Evolutionary conservation across 345 rosid species (phyloP), one percentile per base, ranked within the genome.

Genomic region (Kernera saxatilis): DNA sequence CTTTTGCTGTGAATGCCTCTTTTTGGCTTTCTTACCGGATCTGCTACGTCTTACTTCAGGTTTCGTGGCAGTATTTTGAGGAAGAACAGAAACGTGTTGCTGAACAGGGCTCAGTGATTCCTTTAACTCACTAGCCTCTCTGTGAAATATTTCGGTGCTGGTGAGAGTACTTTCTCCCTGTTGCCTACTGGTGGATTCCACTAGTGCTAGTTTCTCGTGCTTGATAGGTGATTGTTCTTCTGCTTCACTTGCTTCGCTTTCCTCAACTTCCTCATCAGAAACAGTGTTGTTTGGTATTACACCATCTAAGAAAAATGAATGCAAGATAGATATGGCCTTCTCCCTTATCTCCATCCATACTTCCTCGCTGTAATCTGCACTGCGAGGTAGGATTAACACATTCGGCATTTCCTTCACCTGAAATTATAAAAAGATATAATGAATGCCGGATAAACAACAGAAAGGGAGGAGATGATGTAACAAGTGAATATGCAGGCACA

Each of bases 351-450:
- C 98, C 87, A 92, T 80, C 99, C 99, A 95, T 35, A 88, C 98
- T 84, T 95, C 99, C 87, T 95, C 99, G 77, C 98, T 95, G 72
- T 92, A 95, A 87, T 95, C 99, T 29, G 98, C 99, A 86, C 99
- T 90, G 39, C 87, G 96, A 21, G 99, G 98, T 77, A 90, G 94
- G 76, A 95, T 80, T 81, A 95, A 80, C 66, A 95, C 99, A 83
- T 90, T 95, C 51, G 99, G 98, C 99, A 92, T 92, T 84, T 95
- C 99, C 84, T 85, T 90, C 77, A 95, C 89, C 99, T 92, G 82
- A 61, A 77, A 53, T 44, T 6, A 15, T 1, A 30, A 30, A 37
- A 55, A 55, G 54, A 70, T 36, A 21, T 1, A 12, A 12, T 8
- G 27, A 63, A 36, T 27, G 8, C 2, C 10, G 4, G 48, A 65